Evolutionary conservation across 2,329 filamentous ascomycete species (phyloP).

Genomic region (Didymella glomerata): DNA sequence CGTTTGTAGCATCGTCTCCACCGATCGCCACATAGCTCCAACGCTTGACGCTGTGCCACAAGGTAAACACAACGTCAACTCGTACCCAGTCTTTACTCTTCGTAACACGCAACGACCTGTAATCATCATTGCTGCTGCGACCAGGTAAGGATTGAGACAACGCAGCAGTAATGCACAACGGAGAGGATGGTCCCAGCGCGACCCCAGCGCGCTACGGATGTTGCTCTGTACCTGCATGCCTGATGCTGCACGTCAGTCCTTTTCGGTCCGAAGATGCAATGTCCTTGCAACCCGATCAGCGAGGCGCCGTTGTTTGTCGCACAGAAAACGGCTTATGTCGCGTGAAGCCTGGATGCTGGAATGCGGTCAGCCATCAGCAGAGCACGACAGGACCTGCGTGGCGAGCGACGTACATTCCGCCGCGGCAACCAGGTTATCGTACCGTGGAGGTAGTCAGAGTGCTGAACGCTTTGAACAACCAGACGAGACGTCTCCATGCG

Average conservation of each 20-base stretch:
- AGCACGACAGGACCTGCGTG: slow-evolving; percentile 6
- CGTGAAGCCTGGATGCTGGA: slow-evolving; percentile 13
- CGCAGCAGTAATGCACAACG: background rate
- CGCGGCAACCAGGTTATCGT: background rate
- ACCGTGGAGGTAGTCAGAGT: no score
- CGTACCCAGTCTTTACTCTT: slow-evolving; percentile 11
- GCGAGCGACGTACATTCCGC: background rate
- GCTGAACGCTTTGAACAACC: no score
- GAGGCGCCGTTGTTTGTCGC: slow-evolving; percentile 13
- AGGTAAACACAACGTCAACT: slow-evolving; percentile 19
- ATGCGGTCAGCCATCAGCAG: slow-evolving; percentile 1
- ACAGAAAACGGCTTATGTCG: slow-evolving; percentile 8
- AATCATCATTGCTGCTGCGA: background rate
- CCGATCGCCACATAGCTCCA: slow-evolving; percentile 16
- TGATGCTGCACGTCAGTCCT: slow-evolving; percentile 13
- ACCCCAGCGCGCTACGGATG: background rate
- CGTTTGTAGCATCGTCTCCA: slow-evolving; percentile 12
- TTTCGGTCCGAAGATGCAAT: slow-evolving; percentile 8
- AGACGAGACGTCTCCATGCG: background rate
- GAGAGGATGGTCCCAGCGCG: background rate
- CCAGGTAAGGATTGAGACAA: background rate
- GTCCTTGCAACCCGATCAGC: background rate
- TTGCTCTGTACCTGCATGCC: slow-evolving; percentile 11
- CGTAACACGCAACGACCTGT: slow-evolving; percentile 12
- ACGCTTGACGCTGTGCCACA: slow-evolving; percentile 15